Percentiles rank a stretch among this genome's conserved stretches.
Evolutionary conservation across 2,329 filamentous ascomycete genomes (phyloP).

Genomic region (Fusarium sambucinum): DNA sequence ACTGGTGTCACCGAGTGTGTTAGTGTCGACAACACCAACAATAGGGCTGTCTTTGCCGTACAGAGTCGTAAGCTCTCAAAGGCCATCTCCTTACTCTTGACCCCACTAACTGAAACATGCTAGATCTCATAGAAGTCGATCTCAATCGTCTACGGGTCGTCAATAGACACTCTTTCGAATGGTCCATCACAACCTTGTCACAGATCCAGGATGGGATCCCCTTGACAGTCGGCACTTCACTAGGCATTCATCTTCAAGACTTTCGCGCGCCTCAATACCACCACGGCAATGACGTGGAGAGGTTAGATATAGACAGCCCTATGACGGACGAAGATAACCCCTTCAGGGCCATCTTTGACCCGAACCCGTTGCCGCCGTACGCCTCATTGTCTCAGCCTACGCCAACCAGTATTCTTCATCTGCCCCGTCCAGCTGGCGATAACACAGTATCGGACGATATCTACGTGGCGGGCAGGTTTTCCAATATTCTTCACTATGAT

Average conservation of each 20-base stretch:
- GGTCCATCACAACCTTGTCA: constrained; percentile 86
- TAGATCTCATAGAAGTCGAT: constrained; percentile 82
- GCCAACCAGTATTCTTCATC: constrained; percentile 84
- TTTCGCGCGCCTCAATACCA: constrained; percentile 63
- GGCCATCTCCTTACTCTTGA: not conserved
- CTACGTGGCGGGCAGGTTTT: constrained; percentile 89
- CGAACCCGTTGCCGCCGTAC: constrained; percentile 68
- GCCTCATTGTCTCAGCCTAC: constrained; percentile 83
- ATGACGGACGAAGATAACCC: constrained; percentile 47
- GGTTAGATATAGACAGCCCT: constrained; percentile 53
- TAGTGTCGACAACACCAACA: constrained; percentile 76
- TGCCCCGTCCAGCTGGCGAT: constrained; percentile 67
- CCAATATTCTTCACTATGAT: constrained; percentile 90
- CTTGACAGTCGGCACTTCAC: constrained; percentile 84
- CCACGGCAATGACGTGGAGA: constrained; percentile 53
- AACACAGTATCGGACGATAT: constrained; percentile 79
- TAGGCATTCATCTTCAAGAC: constrained; percentile 86
- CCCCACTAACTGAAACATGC: not conserved
- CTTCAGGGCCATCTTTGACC: constrained; percentile 61
- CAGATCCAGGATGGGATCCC: constrained; percentile 74
- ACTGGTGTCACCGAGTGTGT: constrained; percentile 84
- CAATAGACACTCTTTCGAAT: constrained; percentile 79
- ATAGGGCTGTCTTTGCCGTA: constrained; percentile 83
- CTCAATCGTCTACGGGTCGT: constrained; percentile 77
- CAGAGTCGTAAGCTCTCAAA: constrained; percentile 68